Conservation (phyloP, 306 rosid genomes). For the Leucaena leucocephala region DNA sequence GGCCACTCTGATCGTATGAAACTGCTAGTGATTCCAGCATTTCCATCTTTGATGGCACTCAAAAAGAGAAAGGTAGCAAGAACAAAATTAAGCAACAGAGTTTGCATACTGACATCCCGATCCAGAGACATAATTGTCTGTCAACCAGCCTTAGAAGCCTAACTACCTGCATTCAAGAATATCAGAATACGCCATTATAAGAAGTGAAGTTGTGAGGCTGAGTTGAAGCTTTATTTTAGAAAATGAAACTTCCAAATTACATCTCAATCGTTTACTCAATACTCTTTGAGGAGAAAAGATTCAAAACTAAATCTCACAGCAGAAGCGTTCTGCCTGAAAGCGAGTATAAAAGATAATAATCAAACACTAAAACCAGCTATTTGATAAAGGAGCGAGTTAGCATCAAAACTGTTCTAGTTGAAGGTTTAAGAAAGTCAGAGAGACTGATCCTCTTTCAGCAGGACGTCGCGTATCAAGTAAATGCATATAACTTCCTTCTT, state of each 20-base stretch:
- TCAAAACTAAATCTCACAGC: not conserved
- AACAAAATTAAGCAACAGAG: constrained; percentile 47
- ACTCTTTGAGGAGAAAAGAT: not conserved
- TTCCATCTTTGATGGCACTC: constrained; percentile 49
- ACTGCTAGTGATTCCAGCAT: constrained; percentile 76
- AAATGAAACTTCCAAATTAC: not conserved
- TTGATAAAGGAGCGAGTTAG: no score
- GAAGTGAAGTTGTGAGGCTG: not conserved
- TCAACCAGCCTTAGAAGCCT: constrained; percentile 39
- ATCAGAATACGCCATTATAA: constrained; percentile 16
- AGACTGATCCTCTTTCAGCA: not conserved
- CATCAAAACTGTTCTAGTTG: not conserved
- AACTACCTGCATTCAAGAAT: constrained; percentile 44
- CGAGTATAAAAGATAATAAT: not conserved
- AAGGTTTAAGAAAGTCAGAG: not conserved
- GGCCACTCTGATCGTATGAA: constrained; percentile 79
- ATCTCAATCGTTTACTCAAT: not conserved
- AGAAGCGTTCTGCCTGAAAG: not conserved
- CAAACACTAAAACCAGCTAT: not conserved
- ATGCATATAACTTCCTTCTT: not conserved
- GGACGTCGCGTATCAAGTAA: not conserved
- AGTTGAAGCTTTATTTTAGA: not conserved
- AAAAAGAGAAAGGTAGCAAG: constrained; percentile 54
- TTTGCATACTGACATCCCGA: constrained; percentile 40
- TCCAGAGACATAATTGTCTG: constrained; percentile 31